phyloP scores from a whole-genome alignment of 345 rosid species.

The Eucalyptus caleyi region DNA sequence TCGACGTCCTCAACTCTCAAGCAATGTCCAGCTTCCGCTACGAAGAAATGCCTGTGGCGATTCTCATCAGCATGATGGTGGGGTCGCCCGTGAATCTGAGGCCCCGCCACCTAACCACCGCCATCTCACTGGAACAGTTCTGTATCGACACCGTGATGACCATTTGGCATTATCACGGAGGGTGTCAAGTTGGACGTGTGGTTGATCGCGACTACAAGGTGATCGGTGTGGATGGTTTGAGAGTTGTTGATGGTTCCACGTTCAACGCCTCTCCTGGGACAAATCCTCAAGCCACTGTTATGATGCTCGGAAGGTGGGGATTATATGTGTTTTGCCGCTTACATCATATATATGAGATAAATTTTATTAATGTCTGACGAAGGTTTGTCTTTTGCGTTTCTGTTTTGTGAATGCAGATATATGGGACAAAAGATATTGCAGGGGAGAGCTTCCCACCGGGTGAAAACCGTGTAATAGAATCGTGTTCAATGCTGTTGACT shows the following conservation, averaged over 20 bases:
- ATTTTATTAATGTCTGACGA: background rate
- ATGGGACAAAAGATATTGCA: constrained; percentile 22
- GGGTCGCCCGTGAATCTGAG: constrained; percentile 47
- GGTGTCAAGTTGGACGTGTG: constrained; percentile 24
- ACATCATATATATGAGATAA: background rate
- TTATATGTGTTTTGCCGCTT: background rate
- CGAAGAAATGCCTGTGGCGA: constrained; percentile 9
- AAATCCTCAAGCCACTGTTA: constrained; percentile 37
- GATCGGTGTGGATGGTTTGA: constrained; percentile 9
- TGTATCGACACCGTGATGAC: constrained; percentile 27
- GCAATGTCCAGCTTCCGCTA: constrained; percentile 45
- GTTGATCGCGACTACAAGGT: constrained; percentile 17
- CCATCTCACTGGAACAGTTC: constrained; percentile 40
- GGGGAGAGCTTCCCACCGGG: background rate
- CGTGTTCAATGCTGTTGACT: background rate
- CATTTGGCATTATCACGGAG: constrained; percentile 40
- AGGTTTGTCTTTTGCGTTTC: background rate
- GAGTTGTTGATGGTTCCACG: constrained; percentile 27
- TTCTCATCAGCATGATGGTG: constrained; percentile 17
- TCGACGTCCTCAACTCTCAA: constrained; percentile 31
- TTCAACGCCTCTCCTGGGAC: constrained; percentile 21
- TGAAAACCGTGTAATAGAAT: background rate
- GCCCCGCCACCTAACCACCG: constrained; percentile 21
- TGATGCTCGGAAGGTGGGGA: constrained; percentile 37
- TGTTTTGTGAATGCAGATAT: constrained; percentile 4